phyloP scores from a whole-genome alignment of 2,329 filamentous ascomycete species.

The Penicillium paneum region DNA sequence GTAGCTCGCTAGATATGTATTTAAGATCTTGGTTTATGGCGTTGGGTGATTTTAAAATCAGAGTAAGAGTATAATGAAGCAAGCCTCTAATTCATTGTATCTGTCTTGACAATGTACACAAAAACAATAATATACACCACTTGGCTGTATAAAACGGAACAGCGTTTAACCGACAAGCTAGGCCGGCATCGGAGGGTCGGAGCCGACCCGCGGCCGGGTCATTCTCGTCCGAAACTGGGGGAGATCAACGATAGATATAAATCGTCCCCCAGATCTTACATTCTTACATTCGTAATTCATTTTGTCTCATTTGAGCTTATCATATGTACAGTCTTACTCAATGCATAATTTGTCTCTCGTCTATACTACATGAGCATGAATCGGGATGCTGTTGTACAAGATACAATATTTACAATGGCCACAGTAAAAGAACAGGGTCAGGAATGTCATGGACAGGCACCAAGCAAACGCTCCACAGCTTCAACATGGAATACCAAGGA shows the following conservation, averaged over 20 bases:
- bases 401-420: slow-evolving; percentile 24
- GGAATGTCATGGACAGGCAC: slow-evolving; percentile 12
- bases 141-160: not conserved
- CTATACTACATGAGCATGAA: slow-evolving; percentile 25
- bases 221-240: slow-evolving; percentile 26
- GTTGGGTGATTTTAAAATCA: slow-evolving; percentile 14
- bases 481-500: slow-evolving; percentile 71
- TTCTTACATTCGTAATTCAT: slow-evolving; percentile 23
- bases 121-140: no score
- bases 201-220: slow-evolving; percentile 21
- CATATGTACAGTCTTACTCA: not conserved
- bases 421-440: slow-evolving; percentile 14
- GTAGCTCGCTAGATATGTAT: slow-evolving; percentile 51
- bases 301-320: slow-evolving; percentile 12
- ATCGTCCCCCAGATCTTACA: not conserved
- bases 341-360: not conserved
- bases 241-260: not conserved
- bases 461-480: slow-evolving; percentile 7
- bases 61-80: not conserved
- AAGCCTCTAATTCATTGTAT: not conserved
- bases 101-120: not conserved
- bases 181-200: slow-evolving; percentile 32
- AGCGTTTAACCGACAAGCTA: slow-evolving; percentile 12
- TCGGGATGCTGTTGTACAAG: slow-evolving; percentile 26
- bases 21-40: slow-evolving; percentile 6